Evolutionary conservation across 129 eudicot species (phyloP), one percentile per base, ranked within the genome.

Genomic region (Artemisia argyi): DNA sequence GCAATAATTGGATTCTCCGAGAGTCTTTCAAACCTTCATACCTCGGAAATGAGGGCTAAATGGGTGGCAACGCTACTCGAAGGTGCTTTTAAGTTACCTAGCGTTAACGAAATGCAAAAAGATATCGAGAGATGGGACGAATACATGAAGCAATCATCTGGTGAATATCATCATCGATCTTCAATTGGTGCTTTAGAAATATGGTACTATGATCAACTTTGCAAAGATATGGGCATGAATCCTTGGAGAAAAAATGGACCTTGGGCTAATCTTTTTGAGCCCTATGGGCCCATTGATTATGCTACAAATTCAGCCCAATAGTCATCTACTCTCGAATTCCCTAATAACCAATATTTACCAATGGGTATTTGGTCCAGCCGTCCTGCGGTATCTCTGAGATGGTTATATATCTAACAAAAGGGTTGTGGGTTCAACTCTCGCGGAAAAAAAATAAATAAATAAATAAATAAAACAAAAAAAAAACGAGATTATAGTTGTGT

Each of bases 171-270:
- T 68, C 66, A 79, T 54, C 71, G 86, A 61, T 75, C 85, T 6
- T 80, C 89, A 32, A 57, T 90, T 64, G 88, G 73, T 46, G 84
- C 76, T 14, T 53, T 81, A 1, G 81, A 85, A 16, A 85, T 90
- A 48, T 87, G 89, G 91, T 83, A 85, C 66, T 85, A 90, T 71
- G 91, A 87, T 77, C 87, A 83, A 56, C 18, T 87, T 39, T 86
- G 87, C 83, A 79, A 73, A 78, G 91, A 89, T 74, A 85, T 81
- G 80, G 89, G 86, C 2, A 67, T 76, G 73, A 87, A 81, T 39
- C 91, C 69, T 2, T 76, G 68, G 73, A 76, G 87, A 62, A 90
- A 85, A 68, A 79, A 83, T 50, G 87, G 91, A 22, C 35, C 53
- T 30, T 66, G 83, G 32, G 68, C 85, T 4, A 84, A 85, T 14